phyloP scores from a whole-genome alignment of 2,329 filamentous ascomycete species.

The Whalleya microplaca region DNA sequence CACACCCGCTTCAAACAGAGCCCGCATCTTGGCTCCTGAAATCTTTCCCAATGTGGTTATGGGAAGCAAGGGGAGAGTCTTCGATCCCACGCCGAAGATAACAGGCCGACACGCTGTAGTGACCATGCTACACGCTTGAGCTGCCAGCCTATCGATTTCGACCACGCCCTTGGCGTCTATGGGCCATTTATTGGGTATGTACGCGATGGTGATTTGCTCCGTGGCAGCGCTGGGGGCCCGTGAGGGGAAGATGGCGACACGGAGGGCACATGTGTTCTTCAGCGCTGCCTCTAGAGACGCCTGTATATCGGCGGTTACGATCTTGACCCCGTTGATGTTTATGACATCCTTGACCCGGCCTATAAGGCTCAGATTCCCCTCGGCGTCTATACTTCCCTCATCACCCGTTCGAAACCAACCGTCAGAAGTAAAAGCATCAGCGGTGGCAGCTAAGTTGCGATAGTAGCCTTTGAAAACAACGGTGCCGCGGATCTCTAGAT shows the following conservation, averaged over 20 bases:
- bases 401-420: constrained; percentile 50
- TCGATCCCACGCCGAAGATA: neutral
- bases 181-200: neutral
- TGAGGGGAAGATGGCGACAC: constrained; percentile 46
- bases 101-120: neutral
- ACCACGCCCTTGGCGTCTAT: neutral
- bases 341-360: constrained; percentile 48
- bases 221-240: constrained; percentile 27
- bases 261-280: constrained; percentile 27
- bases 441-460: constrained; percentile 60
- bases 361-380: constrained; percentile 40
- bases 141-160: constrained; percentile 17
- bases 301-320: constrained; percentile 43
- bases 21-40: constrained; percentile 38
- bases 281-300: constrained; percentile 40
- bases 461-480: constrained; percentile 70
- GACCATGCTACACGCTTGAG: constrained; percentile 12
- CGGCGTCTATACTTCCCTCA: constrained; percentile 37
- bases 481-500: constrained; percentile 62
- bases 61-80: constrained; percentile 19
- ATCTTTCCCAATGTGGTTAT: constrained; percentile 43
- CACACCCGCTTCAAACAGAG: constrained; percentile 29
- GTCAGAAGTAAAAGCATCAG: constrained; percentile 56
- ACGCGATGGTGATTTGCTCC: constrained; percentile 43
- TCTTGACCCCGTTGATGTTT: constrained; percentile 53